Conservation (phyloP, 2,329 filamentous ascomycete genomes). For the Tolypocladium pustulatum region DNA sequence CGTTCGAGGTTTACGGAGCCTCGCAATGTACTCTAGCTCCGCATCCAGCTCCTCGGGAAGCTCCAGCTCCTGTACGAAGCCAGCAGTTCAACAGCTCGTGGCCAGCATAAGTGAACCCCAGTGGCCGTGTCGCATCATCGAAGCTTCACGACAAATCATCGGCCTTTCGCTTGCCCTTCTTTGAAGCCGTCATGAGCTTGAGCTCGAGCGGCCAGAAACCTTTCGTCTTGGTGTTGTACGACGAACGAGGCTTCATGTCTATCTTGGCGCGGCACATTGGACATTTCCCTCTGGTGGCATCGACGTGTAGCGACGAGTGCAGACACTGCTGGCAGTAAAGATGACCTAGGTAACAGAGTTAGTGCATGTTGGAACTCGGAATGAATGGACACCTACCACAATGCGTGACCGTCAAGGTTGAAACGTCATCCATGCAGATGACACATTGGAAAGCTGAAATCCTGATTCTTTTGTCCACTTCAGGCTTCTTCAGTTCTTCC, state of each 20-base stretch:
- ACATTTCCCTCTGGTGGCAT: slow-evolving; percentile 45
- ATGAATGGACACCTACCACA: slow-evolving; percentile 42
- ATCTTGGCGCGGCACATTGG: slow-evolving; percentile 54
- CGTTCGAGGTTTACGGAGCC: no score
- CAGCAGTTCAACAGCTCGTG: no score
- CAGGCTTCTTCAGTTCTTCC: slow-evolving; percentile 30
- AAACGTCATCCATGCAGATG: slow-evolving; percentile 56
- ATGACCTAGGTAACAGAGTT: slow-evolving; percentile 37
- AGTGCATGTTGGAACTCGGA: neutral
- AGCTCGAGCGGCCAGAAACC: slow-evolving; percentile 49
- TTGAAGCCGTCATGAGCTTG: slow-evolving; percentile 48
- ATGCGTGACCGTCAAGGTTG: slow-evolving; percentile 50
- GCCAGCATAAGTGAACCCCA: neutral
- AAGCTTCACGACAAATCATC: slow-evolving; percentile 14
- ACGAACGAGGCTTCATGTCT: slow-evolving; percentile 31
- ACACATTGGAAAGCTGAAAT: slow-evolving; percentile 51
- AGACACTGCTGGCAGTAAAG: slow-evolving; percentile 55
- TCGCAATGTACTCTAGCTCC: neutral
- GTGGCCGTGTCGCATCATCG: neutral
- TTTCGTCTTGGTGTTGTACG: slow-evolving; percentile 35
- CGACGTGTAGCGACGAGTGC: slow-evolving; percentile 47
- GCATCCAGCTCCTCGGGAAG: neutral
- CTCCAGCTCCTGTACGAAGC: neutral
- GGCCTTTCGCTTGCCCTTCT: slow-evolving; percentile 34
- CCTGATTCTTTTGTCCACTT: slow-evolving; percentile 39